Percentiles rank a stretch among this genome's conserved stretches.
These are phyloP conservation scores for Leptographium procerum DNA, from an alignment of 2,329 filamentous ascomycete genomes.

Conservation along the genomic window DNA sequence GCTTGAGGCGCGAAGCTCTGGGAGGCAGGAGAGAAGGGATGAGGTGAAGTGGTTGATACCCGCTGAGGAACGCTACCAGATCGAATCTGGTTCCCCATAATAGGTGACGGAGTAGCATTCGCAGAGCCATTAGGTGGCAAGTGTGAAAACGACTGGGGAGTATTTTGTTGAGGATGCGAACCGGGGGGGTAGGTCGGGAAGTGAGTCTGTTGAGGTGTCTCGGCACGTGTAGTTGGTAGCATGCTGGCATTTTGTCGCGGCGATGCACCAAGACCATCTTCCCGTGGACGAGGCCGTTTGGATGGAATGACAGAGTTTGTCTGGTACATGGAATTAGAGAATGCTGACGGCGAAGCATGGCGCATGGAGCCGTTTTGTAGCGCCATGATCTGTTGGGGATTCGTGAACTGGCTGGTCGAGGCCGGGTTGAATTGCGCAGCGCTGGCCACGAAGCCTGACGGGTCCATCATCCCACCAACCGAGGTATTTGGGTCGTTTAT, in stretches of 20 bases:
- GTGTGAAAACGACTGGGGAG: conserved; percentile 65
- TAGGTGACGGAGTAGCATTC: conserved; percentile 84
- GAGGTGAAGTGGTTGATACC: conserved; percentile 85
- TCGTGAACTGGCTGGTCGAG: conserved; percentile 40
- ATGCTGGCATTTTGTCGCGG: conserved; percentile 65
- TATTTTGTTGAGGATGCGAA: conserved; percentile 49
- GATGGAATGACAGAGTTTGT: conserved; percentile 81
- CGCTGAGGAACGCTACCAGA: conserved; percentile 62
- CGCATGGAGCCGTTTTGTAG: conserved; percentile 79
- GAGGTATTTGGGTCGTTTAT: conserved; percentile 47
- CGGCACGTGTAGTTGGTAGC: conserved; percentile 73
- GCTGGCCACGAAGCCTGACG: conserved; percentile 51
- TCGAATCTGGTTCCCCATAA: conserved; percentile 71
- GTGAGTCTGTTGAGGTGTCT: conserved; percentile 73
- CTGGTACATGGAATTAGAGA: conserved; percentile 68
- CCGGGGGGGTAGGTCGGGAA: conserved; percentile 61
- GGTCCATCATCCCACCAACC: conserved; percentile 51
- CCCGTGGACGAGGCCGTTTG: conserved; percentile 70
- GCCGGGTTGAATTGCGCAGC: conserved; percentile 47
- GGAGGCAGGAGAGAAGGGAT: conserved; percentile 71
- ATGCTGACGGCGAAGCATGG: conserved; percentile 68
- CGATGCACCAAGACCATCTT: conserved; percentile 76
- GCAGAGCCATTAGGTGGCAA: conserved; percentile 68
- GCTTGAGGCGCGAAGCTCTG: conserved; percentile 62
- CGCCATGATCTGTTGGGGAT: conserved; percentile 43